These are phyloP conservation scores for Kuraishia hungarica DNA, from an alignment of 805 yeast genomes.

Conservation along the genomic window DNA sequence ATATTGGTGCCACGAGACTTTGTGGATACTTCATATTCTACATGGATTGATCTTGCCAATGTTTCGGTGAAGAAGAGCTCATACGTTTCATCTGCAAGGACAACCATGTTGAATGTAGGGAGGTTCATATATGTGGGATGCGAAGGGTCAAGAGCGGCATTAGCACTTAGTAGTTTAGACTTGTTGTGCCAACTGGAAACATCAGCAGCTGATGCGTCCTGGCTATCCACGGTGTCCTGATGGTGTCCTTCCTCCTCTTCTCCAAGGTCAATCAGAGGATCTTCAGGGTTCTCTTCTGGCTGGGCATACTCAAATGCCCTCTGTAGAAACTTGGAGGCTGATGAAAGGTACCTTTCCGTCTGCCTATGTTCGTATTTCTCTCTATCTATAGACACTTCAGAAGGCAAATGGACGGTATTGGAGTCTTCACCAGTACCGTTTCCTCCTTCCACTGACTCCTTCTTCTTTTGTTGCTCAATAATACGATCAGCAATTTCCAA, in stretches of 20 bases:
- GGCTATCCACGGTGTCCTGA: not conserved
- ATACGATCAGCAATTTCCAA: conserved; percentile 59
- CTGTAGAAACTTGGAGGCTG: conserved; percentile 81
- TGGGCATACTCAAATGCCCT: conserved; percentile 87
- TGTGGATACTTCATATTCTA: conserved; percentile 42
- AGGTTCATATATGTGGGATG: conserved; percentile 67
- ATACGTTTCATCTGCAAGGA: conserved; percentile 88
- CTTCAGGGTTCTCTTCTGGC: conserved; percentile 43
- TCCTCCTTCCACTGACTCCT: conserved; percentile 19
- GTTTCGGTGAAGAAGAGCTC: conserved; percentile 75
- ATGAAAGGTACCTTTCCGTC: conserved; percentile 72
- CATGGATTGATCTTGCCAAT: conserved; percentile 57
- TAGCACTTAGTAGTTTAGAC: conserved; percentile 41
- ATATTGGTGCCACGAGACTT: conserved; percentile 36
- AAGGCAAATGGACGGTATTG: conserved; percentile 36
- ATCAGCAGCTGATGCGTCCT: conserved; percentile 10
- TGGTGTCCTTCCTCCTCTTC: conserved; percentile 27
- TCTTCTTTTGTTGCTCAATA: conserved; percentile 27
- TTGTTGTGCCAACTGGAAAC: conserved; percentile 8
- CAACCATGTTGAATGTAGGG: conserved; percentile 91
- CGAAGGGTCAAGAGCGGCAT: conserved; percentile 76
- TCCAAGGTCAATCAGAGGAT: conserved; percentile 32
- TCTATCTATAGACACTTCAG: conserved; percentile 54
- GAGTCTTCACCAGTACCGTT: conserved; percentile 21
- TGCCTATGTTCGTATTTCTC: conserved; percentile 55